A percentile compares a stretch with the other conserved stretches of the same genome.
phyloP scores from a whole-genome alignment of 2,329 filamentous ascomycete species.

The Thielaviopsis populi region DNA sequence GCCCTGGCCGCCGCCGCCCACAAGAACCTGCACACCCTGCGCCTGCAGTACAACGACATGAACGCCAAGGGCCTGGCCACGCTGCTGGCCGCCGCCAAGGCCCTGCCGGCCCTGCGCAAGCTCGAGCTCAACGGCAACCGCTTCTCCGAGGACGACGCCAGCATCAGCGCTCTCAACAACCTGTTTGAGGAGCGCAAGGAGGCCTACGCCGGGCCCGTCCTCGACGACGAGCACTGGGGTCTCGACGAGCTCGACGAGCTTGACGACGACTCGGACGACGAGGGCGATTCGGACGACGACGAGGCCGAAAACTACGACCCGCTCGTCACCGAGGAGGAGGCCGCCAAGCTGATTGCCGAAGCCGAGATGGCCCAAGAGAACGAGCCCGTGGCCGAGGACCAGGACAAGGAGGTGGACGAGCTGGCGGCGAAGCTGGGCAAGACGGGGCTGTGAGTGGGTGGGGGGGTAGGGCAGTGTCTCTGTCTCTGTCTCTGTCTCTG shows the following conservation, averaged over 20 bases:
- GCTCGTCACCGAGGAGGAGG: conserved; percentile 44
- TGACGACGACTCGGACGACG: conserved; percentile 54
- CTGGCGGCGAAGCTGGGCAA: conserved; percentile 63
- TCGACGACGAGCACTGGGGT: conserved; percentile 70
- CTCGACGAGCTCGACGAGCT: conserved; percentile 77
- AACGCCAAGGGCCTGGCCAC: conserved; percentile 58
- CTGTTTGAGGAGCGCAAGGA: conserved; percentile 68
- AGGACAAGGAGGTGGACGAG: conserved; percentile 67
- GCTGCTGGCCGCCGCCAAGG: conserved; percentile 52
- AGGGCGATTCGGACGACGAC: conserved; percentile 52
- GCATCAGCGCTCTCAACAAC: conserved; percentile 51
- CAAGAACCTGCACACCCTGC: conserved; percentile 60
- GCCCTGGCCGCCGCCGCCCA: conserved; percentile 65
- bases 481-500: too few relatives aligned
- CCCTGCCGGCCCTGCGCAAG: conserved; percentile 62
- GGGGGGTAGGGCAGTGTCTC: neutral
- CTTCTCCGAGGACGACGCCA: conserved; percentile 71
- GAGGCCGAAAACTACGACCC: conserved; percentile 48
- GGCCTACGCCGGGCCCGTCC: conserved; percentile 45
- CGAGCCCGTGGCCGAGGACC: conserved; percentile 53
- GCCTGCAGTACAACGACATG: conserved; percentile 91
- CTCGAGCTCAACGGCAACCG: conserved; percentile 95
- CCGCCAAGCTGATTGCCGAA: conserved; percentile 50
- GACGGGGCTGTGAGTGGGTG: conserved; percentile 37
- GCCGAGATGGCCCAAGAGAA: conserved; percentile 58